phyloP scores from a whole-genome alignment of 2,329 filamentous ascomycete genomes.

The Colletotrichum sp. region DNA sequence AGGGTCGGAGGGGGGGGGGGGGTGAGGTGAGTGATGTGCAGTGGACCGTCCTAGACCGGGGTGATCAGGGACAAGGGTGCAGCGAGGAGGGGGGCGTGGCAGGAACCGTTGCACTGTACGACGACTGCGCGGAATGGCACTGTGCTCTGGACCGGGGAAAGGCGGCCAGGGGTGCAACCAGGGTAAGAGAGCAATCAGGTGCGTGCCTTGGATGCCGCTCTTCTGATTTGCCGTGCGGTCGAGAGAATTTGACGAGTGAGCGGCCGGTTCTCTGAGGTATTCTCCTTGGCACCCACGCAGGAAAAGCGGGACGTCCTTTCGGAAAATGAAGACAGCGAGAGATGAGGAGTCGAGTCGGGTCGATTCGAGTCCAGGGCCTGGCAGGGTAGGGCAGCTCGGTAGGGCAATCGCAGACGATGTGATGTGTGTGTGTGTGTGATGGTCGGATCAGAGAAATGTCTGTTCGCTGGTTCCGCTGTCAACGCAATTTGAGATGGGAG shows the following conservation, averaged over 20 bases:
- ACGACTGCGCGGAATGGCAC: not conserved
- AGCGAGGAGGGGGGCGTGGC: constrained; percentile 1
- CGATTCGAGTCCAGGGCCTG: not conserved
- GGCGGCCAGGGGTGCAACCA: not conserved
- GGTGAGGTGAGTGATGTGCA: not conserved
- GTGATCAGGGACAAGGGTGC: constrained; percentile 11
- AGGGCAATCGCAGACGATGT: not conserved
- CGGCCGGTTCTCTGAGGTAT: not conserved
- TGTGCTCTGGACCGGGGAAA: constrained; percentile 18
- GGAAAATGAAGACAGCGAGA: not conserved
- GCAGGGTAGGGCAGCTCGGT: not conserved
- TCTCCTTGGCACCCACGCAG: constrained; percentile 6
- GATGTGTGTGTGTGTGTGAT: not conserved
- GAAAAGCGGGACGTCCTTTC: constrained; percentile 4
- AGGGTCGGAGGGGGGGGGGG: not conserved
- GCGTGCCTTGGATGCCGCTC: not conserved
- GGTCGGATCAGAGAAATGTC: not conserved
- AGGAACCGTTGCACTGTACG: constrained; percentile 11
- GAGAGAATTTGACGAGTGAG: not conserved
- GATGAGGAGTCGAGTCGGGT: not conserved
- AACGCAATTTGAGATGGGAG: constrained; percentile 17
- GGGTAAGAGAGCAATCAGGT: not conserved
- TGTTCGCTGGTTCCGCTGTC: constrained; percentile 17
- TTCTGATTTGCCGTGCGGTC: constrained; percentile 9
- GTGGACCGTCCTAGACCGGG: constrained; percentile 10